Evolutionary conservation across 805 yeast species (phyloP).

Genomic region (Candida hungchunana): DNA sequence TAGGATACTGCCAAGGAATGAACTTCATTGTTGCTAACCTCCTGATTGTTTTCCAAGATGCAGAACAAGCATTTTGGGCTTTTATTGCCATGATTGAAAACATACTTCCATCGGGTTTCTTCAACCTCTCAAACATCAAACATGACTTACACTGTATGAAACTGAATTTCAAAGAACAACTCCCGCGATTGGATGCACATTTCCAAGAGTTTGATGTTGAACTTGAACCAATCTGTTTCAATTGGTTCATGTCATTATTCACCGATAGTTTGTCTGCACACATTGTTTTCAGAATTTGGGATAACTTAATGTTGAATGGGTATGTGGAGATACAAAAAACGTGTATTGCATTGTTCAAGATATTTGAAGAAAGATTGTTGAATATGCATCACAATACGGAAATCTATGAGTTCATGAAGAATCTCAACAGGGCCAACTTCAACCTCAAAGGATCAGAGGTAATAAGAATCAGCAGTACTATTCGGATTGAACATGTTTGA

Average conservation of each 20-base stretch:
- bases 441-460: constrained; percentile 25
- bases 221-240: constrained; percentile 45
- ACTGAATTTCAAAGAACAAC: constrained; percentile 30
- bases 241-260: constrained; percentile 55
- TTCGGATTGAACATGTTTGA: constrained; percentile 8
- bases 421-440: constrained; percentile 25
- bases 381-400: constrained; percentile 27
- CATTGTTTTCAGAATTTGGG: constrained; percentile 49
- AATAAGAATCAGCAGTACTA: constrained; percentile 16
- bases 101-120: constrained; percentile 41
- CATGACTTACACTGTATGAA: constrained; percentile 38
- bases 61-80: constrained; percentile 53
- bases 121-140: constrained; percentile 34
- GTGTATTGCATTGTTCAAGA: constrained; percentile 34
- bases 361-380: constrained; percentile 32
- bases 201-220: constrained; percentile 35
- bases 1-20: constrained; percentile 62
- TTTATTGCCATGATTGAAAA: constrained; percentile 46
- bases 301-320: constrained; percentile 39
- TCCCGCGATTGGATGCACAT: constrained; percentile 40
- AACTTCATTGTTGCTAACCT: constrained; percentile 53
- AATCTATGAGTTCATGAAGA: constrained; percentile 34
- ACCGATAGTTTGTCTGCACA: constrained; percentile 49
- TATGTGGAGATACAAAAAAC: constrained; percentile 33
- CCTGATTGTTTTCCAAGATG: constrained; percentile 38